Evolutionary conservation across 345 rosid genomes (phyloP), one percentile per base, ranked within the genome.

Genomic region (Syzygium oleosum): DNA sequence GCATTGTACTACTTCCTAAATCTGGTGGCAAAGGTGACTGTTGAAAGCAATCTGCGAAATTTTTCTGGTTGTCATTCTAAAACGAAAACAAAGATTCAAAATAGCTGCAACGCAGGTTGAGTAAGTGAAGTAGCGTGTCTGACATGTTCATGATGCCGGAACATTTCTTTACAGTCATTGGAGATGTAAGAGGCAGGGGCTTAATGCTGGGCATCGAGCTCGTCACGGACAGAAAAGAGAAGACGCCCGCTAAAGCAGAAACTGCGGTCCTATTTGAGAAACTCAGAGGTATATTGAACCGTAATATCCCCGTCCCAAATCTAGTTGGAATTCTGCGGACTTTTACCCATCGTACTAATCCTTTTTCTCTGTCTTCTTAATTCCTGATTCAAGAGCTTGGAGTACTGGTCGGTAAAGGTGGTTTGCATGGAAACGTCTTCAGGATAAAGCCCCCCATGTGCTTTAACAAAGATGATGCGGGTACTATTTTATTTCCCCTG

Each of bases 371-470:
- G 2, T 16, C 25, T 88, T 53, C 77, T 29, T 80, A 19, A 19
- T 49, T 80, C 85, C 43, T 49, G 10, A 23, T 84, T 86, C 92
- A 90, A 96, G 99, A 97, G 85, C 94, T 93, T 3, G 98, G 99
- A 8, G 87, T 96, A 41, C 93, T 97, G 73, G 93, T 95, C 12
- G 98, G 99, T 84, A 96, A 97, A 93, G 99, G 99, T 41, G 99
- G 99, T 83, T 91, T 95, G 19, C 96, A 98, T 52, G 99, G 98
- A 51, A 98, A 93, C 51, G 98, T 96, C 85, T 96, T 98, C 92
- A 94, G 98, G 88, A 93, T 98, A 88, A 96, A 96, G 87, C 98
- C 99, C 34, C 99, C 99, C 2, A 96, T 96, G 99, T 96, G 99
- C 90, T 98, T 96, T 90, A 91, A 95, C 86, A 96, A 94, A 91